Percentiles rank a stretch among this genome's conserved stretches.
phyloP scores from a whole-genome alignment of 108 stramenopile species.

The Hondaea fermentalgiana region DNA sequence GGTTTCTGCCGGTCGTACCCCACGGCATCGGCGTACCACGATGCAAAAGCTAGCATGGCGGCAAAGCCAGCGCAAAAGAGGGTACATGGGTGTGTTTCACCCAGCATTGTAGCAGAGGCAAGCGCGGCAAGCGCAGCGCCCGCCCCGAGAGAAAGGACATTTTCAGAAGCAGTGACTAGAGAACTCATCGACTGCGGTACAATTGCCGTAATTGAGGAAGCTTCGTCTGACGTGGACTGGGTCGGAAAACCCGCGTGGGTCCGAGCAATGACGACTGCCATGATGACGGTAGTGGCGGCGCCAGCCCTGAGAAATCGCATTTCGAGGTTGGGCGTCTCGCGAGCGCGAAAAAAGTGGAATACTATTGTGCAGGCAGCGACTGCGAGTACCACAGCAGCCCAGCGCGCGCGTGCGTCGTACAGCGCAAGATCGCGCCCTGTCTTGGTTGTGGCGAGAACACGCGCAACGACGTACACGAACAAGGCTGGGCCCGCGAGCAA shows the following conservation, averaged over 20 bases:
- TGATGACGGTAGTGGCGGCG: not conserved
- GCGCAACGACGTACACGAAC: not conserved
- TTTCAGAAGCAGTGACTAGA: not conserved
- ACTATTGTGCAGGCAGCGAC: not conserved
- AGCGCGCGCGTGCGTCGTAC: not conserved
- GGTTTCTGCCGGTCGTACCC: not conserved
- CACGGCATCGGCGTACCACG: not conserved
- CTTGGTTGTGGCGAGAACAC: not conserved
- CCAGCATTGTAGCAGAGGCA: not conserved
- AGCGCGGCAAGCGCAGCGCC: not conserved
- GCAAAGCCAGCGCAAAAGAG: not conserved
- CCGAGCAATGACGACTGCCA: not conserved
- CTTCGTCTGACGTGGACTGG: too few species aligned
- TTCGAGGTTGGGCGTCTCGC: not conserved
- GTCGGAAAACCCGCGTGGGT: not conserved
- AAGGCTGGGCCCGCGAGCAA: too few species aligned
- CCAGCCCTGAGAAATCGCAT: not conserved
- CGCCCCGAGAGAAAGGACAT: not conserved
- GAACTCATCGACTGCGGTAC: not conserved
- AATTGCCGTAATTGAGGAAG: too few species aligned
- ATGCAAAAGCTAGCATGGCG: not conserved
- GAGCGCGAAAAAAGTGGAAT: not conserved
- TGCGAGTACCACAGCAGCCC: not conserved
- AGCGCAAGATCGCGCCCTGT: not conserved
- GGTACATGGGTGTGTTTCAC: not conserved